Base-by-base conservation (phyloP, 371 early-diverging fungal species). In the Apophysomyces ossiformis region DNA sequence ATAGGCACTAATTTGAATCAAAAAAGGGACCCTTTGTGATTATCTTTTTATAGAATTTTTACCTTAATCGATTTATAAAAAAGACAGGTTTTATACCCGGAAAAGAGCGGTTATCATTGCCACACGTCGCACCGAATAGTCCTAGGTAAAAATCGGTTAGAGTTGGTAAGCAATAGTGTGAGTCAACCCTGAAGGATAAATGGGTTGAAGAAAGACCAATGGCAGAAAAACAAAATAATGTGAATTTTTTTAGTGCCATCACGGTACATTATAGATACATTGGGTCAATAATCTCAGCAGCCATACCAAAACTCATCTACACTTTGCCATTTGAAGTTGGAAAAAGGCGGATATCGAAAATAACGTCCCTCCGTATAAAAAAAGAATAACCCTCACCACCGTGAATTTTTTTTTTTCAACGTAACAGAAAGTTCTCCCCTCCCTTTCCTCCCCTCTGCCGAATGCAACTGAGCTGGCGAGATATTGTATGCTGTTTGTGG, bases 381-480 rank as follows among this genome's bases (percentile, higher is more conserved):
- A 60, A 60, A 60, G 61, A 15, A 36, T 35, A 46, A 43, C 39
- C 26, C 56, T 26, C 13, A 9, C 18, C 56, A 1, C 26, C 56
- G n/a, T 56, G 56, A 13, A 5, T 9, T 56, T 56, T 56, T 56
- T 56, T 56, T 41, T 56, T 56, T 56, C n/a, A 13, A 57, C 37
- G 26, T 41, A 43, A 44, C 32, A 50, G 21, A 50, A 45, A 18
- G 46, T 9, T 43, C 9, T 43, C 43, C 43, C 43, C 15, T 45
- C 46, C 5, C 37, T 43, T n/a, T 21, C 37, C 59, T 60, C 58
- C 12, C 46, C 36, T 45, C 12, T 46, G 61, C 36, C 44, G 32
- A 57, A 43, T 57, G 32, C 58, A 43, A 37, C 47, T 63, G 15
- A 61, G 35, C 43, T 61, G 41, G 45, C 61, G 35, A 26, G 43